phyloP scores from a whole-genome alignment of 768 basidiomycete genomes.

The Termitomyces sp. region DNA sequence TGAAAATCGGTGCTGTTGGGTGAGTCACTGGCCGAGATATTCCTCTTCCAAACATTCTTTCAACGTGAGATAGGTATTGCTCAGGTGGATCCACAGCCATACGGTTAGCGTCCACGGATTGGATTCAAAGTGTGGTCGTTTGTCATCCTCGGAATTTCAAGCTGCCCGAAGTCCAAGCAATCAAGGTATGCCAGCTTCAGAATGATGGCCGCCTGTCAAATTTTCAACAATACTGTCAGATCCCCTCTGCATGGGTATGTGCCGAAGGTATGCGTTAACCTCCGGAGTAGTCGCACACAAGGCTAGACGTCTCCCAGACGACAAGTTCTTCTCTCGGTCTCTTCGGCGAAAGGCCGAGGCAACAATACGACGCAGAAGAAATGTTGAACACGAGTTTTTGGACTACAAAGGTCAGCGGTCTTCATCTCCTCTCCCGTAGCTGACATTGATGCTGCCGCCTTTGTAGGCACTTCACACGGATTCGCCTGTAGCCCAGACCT shows the following conservation, averaged over 20 bases:
- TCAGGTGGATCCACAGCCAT: constrained; percentile 37
- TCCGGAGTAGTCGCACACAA: background rate
- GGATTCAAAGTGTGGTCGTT: constrained; percentile 36
- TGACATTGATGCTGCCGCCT: background rate
- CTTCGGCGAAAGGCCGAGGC: constrained; percentile 32
- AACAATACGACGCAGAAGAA: constrained; percentile 31
- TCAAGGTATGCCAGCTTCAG: constrained; percentile 24
- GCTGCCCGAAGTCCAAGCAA: constrained; percentile 29
- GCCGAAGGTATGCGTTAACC: constrained; percentile 33
- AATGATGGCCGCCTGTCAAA: too few species aligned
- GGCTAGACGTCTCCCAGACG: constrained; percentile 24
- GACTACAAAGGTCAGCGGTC: constrained; percentile 36
- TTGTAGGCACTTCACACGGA: constrained; percentile 41
- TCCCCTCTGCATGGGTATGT: constrained; percentile 36
- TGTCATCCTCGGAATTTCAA: constrained; percentile 37
- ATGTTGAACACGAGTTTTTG: constrained; percentile 43
- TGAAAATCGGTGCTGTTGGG: too few species aligned
- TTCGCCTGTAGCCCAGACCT: constrained; percentile 42
- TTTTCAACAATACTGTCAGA: constrained; percentile 1
- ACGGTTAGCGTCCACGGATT: constrained; percentile 31
- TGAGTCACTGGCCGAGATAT: background rate
- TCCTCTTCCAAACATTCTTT: background rate
- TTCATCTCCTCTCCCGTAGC: background rate
- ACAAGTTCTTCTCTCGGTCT: constrained; percentile 29
- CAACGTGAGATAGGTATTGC: constrained; percentile 33